Conservation (phyloP, 75 land plant species). For the Gnetum montanum region DNA sequence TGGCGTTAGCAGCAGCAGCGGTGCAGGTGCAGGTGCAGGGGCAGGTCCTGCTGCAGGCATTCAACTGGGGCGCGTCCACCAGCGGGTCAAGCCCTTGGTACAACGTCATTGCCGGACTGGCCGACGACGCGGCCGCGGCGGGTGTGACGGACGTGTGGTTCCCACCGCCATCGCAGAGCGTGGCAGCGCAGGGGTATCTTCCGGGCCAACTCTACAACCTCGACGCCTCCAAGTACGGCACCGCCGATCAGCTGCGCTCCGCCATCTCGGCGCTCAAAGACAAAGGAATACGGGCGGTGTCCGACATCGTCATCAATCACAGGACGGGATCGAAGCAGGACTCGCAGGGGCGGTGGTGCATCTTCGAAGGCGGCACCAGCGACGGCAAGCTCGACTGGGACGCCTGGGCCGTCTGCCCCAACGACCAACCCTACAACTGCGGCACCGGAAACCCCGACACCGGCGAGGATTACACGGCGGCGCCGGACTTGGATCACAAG, state of each 20-base stretch:
- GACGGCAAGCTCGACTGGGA: too few species aligned
- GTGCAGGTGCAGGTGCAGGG: too few species aligned
- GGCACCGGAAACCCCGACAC: too few species aligned
- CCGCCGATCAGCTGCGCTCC: slow-evolving; percentile 25
- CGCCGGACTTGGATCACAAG: too few species aligned
- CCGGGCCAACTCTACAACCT: slow-evolving; percentile 36
- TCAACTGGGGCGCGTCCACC: slow-evolving; percentile 38
- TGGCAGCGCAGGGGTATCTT: slow-evolving; percentile 36
- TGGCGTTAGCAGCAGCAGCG: too few species aligned
- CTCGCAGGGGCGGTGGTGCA: slow-evolving; percentile 27
- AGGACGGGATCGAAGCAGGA: slow-evolving; percentile 26
- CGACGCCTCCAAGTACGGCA: slow-evolving; percentile 28
- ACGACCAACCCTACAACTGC: too few species aligned
- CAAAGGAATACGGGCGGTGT: slow-evolving; percentile 21
- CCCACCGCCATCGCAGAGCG: slow-evolving; percentile 31
- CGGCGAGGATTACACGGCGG: too few species aligned
- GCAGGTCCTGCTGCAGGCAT: too few species aligned
- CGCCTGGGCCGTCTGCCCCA: too few species aligned
- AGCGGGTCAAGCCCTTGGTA: slow-evolving; percentile 29
- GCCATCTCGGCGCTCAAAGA: slow-evolving; percentile 18
- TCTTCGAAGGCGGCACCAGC: slow-evolving; percentile 41
- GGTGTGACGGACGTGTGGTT: slow-evolving; percentile 18
- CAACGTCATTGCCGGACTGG: slow-evolving; percentile 15
- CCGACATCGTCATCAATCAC: slow-evolving; percentile 40
- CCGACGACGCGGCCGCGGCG: slow-evolving; percentile 17